Evolutionary conservation across 2,329 filamentous ascomycete species (phyloP), one percentile per base, ranked within the genome.

Genomic region (Zymoseptoria pseudotritici): DNA sequence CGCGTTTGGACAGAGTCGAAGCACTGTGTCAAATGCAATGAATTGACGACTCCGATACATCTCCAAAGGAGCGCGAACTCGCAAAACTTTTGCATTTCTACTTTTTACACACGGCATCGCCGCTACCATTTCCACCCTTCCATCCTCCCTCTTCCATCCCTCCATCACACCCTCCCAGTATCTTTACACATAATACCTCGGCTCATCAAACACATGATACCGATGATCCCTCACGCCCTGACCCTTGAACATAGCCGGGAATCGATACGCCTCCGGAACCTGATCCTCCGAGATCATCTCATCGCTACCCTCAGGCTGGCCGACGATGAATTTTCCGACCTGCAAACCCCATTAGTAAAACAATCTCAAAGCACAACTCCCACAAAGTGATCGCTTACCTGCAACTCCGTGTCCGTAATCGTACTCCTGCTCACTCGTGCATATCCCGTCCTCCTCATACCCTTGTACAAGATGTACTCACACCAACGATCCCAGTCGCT

Each of bases 401-500:
- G 94, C 58, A 99, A 81, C 77, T 99, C 94, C 2, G 94, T 99
- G 73, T 99, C 94, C 11, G 94, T 99, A 67, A 99, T 97, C 1
- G 90, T 95, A 67, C 87, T 86, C 68, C 94, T 83, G 69, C 88
- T 93, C 56, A 99, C 87, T 57, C 94, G 82, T 3, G 94, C 94
- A 73, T 99, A 99, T 1, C 91, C 93, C 0, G 89, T 87, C 63
- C 93, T 83, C 75, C 86, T 87, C 63, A 99, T 77, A 11, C 86
- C 86, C 80, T 97, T 97, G 81, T 91, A 99, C 24, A 99, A 79
- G 66, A 99, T 97, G 75, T 99, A 99, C 79, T 99, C 93, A 79
- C 94, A 99, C 94, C 94, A 99, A 58, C 94, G 82, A 74, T 99
- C 94, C 91, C 91, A 96, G 73, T 99, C 94, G 2, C 81, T 86